Evolutionary conservation across 495 filamentous ascomycete species (phyloP).

Genomic region (Podospora anserina): DNA sequence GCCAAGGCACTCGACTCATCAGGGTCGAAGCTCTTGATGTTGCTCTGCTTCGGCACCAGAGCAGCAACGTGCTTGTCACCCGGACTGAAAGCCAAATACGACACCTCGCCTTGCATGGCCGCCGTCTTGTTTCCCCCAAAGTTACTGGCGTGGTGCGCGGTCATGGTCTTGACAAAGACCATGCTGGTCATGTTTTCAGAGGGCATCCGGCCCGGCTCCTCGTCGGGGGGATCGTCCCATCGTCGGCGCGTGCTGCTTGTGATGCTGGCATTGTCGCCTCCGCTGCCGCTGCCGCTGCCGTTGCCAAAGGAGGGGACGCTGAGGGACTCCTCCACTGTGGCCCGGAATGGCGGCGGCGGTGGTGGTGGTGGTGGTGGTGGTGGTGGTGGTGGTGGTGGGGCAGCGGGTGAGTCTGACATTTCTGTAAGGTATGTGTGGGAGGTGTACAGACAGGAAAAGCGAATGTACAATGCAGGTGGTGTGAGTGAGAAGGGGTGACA

Average conservation of each 20-base stretch:
- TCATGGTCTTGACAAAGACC: slow-evolving; percentile 16
- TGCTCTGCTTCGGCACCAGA: slow-evolving; percentile 1
- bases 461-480: background rate
- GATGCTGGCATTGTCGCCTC: slow-evolving; percentile 8
- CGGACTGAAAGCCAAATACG: slow-evolving; percentile 18
- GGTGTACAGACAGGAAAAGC: too few relatives aligned
- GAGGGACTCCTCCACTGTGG: slow-evolving; percentile 8
- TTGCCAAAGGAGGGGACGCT: background rate
- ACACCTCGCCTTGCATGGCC: slow-evolving; percentile 15
- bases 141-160: background rate
- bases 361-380: slow-evolving; percentile 13
- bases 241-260: slow-evolving; percentile 11
- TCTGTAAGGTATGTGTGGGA: background rate
- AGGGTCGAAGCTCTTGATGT: background rate
- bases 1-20: slow-evolving; percentile 8
- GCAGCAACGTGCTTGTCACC: slow-evolving; percentile 20
- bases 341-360: slow-evolving; percentile 14
- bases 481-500: too few relatives aligned
- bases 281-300: background rate
- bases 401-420: slow-evolving; percentile 6
- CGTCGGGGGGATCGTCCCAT: slow-evolving; percentile 32
- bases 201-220: slow-evolving; percentile 6
- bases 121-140: background rate
- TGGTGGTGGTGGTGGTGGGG: slow-evolving; percentile 16
- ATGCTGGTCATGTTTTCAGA: slow-evolving; percentile 19